Evolutionary conservation across 495 filamentous ascomycete genomes (phyloP), one percentile per base, ranked within the genome.

Genomic region (Physcia stellaris): DNA sequence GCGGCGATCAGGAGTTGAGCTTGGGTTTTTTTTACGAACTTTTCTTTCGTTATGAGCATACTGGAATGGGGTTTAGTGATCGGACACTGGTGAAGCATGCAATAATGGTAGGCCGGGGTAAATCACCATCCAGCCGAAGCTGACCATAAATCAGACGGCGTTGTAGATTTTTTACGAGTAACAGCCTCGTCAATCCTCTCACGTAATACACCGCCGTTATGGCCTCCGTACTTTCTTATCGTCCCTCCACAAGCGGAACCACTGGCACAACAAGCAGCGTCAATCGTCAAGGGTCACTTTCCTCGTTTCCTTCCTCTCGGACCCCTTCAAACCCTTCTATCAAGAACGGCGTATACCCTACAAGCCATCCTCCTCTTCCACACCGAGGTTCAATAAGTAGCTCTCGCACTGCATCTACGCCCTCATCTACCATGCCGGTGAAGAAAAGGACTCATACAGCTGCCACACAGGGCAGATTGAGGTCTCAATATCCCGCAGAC

Each of bases 401-500:
- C 42, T 72, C 59, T n/a, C 57, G 57, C 18, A 52, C 51, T 11
- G 61, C 56, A 4, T 53, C 50, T 32, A 60, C 54, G n/a, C 59
- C 57, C 62, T 47, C 68, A 59, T 56, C 69, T 39, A 42, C 63
- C 36, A 40, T 66, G 44, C 43, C 68, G 54, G 43, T 20, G 15
- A 32, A 27, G 5, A 29, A 37, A 13, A 32, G 28, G 3, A 30
- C 32, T 4, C 29, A 35, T 9, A 30, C 22, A 4, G 21, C 31
- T 52, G 62, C 60, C 24, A 59, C 58, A 12, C 47, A 51, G 18
- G 56, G 61, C 35, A 73, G 61, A 46, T 60, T 83, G 52, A 83
- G 78, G 46, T 88, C 86, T 29, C 86, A 95, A 53, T 95, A 95
- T 55, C 86, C 86, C 1, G 66, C 74, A 7, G 76, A 85, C 39